These are phyloP conservation scores for Lipomyces sp. DNA, from an alignment of 805 yeast species.

Conservation along the genomic window DNA sequence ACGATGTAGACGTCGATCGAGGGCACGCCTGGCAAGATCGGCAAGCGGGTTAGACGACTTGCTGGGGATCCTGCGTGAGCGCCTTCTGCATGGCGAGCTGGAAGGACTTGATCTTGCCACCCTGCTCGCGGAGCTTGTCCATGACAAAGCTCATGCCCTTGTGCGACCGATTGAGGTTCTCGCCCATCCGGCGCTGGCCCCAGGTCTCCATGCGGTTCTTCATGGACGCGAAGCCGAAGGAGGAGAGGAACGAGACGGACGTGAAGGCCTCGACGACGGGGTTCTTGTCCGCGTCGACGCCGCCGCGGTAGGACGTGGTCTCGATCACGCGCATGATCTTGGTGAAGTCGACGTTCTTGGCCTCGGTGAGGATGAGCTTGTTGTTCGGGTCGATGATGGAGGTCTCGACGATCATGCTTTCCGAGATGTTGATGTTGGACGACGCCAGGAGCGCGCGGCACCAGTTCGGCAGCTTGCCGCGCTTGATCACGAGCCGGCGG, in stretches of 20 bases:
- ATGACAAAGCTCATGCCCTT: constrained; percentile 76
- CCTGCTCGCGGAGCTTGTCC: constrained; percentile 47
- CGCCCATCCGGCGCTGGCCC: constrained; percentile 68
- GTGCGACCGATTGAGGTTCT: constrained; percentile 62
- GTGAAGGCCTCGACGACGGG: constrained; percentile 49
- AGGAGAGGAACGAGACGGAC: constrained; percentile 35
- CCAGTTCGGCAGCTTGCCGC: constrained; percentile 79
- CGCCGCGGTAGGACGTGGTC: constrained; percentile 51
- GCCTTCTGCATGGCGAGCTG: constrained; percentile 28
- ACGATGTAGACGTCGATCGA: too few species aligned
- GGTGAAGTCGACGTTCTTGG: constrained; percentile 81
- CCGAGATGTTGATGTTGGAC: constrained; percentile 45
- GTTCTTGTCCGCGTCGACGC: constrained; percentile 40
- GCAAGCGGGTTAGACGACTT: too few species aligned
- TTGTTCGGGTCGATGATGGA: constrained; percentile 64
- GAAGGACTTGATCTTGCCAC: constrained; percentile 27
- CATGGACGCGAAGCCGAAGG: constrained; percentile 59
- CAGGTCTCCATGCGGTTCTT: constrained; percentile 75
- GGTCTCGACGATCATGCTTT: constrained; percentile 79
- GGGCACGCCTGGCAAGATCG: too few species aligned
- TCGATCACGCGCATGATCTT: constrained; percentile 77
- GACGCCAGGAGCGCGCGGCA: constrained; percentile 67
- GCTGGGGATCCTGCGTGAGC: constrained; percentile 3
- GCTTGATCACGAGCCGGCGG: constrained; percentile 70
- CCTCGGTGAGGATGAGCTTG: constrained; percentile 60